Base-by-base conservation (phyloP, 495 filamentous ascomycete species). In the Neurospora africana region DNA sequence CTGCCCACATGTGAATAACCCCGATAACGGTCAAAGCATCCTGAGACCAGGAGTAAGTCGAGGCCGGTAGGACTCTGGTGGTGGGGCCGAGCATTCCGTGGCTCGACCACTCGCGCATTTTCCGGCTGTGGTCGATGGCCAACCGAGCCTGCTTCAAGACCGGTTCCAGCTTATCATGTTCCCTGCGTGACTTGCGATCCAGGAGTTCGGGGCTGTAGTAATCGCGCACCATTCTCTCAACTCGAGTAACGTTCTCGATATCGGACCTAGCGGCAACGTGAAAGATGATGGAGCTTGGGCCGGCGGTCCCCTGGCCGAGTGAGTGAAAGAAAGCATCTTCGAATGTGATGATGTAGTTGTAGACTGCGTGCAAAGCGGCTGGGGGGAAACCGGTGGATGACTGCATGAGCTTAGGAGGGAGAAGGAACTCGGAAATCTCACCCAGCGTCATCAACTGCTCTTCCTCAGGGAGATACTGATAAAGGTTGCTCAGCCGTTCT, bases 1-100 rank as follows among this genome's bases (percentile, higher is more conserved):
- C 83, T 72, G 89, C 85, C 85, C 91, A 95, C 5, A 89, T 80
- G 74, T 93, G 87, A 27, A 97, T 81, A 72, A 91, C 97, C 36
- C 86, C 79, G 21, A 97, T 83, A 23, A 97, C 87, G 21, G 80
- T 79, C 68, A 81, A 79, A 69, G 93, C 91, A 15, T 81, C 73
- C 4, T 78, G 61, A 15, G 75, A 83, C 87, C 71, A 88, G 65
- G 71, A 9, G 78, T 65, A 33, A 80, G 9, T 72, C 6, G 15
- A 67, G 33, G 39, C 47, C 74, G 71, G 77, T 11, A 17, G 33
- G 36, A 35, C 73, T 41, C 79, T 75, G 70, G 79, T 82, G 58
- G 68, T 79, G 43, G 82, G 86, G 9, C 76, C 83, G 80, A 79
- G 84, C 83, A 82, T 85, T 37, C 87, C 88, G 75, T 84, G 84